phyloP scores from a whole-genome alignment of 345 rosid species.

The Theobroma cacao region DNA sequence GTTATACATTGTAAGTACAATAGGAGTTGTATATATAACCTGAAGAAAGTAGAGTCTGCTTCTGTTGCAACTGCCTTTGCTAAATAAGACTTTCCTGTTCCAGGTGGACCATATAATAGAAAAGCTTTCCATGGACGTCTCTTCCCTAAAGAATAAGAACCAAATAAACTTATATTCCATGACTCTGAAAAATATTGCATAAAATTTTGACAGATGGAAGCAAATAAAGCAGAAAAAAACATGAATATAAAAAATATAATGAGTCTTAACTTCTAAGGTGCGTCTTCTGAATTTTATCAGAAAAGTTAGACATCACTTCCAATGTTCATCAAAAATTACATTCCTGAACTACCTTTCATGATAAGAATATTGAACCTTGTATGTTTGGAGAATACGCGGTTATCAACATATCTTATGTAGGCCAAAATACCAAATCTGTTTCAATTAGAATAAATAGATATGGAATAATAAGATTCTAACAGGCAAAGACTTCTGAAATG shows the following conservation, averaged over 20 bases:
- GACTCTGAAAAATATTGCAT: neutral
- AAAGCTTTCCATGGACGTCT: slow-evolving; percentile 95
- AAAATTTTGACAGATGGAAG: neutral
- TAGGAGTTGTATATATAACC: slow-evolving; percentile 38
- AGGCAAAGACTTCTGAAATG: too few species aligned
- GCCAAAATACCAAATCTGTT: too few species aligned
- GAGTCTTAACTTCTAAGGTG: neutral
- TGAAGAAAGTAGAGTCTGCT: slow-evolving; percentile 92
- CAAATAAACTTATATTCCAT: neutral
- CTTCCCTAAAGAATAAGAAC: slow-evolving; percentile 52
- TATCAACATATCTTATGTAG: too few species aligned
- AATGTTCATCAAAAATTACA: neutral
- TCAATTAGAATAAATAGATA: too few species aligned
- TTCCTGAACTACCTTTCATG: neutral
- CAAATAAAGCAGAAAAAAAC: neutral
- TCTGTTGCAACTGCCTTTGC: slow-evolving; percentile 98
- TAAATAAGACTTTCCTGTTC: slow-evolving; percentile 91
- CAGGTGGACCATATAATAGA: slow-evolving; percentile 90
- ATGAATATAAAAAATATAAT: too few species aligned
- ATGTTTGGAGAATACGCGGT: too few species aligned
- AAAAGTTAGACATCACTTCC: neutral
- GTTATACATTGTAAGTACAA: neutral
- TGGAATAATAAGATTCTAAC: too few species aligned
- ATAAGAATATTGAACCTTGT: too few species aligned
- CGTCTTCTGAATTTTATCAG: neutral